phyloP scores from a whole-genome alignment of 164 flowering plant species.

The Paratinospora sagittata region DNA sequence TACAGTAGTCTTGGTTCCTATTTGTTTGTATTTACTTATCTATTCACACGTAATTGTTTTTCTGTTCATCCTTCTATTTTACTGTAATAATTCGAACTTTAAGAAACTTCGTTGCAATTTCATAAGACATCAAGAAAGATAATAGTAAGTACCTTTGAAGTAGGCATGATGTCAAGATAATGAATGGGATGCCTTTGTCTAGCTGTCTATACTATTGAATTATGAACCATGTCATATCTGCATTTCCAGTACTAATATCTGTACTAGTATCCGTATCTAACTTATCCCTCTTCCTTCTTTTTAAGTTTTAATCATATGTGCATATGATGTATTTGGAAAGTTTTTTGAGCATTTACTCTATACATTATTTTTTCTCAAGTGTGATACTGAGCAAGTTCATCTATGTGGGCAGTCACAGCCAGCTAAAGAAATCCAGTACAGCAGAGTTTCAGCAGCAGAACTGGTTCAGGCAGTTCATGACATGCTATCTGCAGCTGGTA shows the following conservation, averaged over 20 bases:
- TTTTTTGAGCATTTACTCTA: background rate
- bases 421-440: conserved; percentile 55
- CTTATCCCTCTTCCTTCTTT: background rate
- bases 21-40: too few species aligned
- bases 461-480: conserved; percentile 90
- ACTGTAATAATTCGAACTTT: too few species aligned
- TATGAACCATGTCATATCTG: background rate
- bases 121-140: too few species aligned
- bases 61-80: too few species aligned
- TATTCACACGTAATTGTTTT: too few species aligned
- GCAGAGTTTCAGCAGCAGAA: conserved; percentile 75
- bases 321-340: too few species aligned
- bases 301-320: background rate
- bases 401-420: conserved; percentile 24
- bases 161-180: too few species aligned
- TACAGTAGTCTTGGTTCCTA: too few species aligned
- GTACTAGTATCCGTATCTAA: background rate
- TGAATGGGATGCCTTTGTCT: background rate
- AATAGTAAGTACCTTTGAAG: too few species aligned
- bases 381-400: conserved; percentile 1
- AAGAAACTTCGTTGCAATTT: too few species aligned
- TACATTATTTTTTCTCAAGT: background rate
- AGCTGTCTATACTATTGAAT: background rate
- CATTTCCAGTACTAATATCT: background rate
- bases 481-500: conserved; percentile 91